Conservation (phyloP, 495 filamentous ascomycete genomes). For the Xylaria venustula region DNA sequence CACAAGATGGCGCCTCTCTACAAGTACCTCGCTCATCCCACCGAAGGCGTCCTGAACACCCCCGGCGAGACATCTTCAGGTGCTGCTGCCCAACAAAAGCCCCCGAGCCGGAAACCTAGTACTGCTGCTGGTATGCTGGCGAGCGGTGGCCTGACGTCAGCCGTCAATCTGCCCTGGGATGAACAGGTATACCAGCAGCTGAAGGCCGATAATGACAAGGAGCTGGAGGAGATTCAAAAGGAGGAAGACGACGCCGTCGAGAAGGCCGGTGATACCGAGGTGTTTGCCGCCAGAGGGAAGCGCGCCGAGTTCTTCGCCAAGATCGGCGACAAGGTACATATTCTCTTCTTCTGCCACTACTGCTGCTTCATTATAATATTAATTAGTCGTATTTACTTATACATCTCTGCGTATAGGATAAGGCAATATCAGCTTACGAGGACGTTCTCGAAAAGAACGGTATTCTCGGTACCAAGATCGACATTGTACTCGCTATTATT, state of each 20-base stretch:
- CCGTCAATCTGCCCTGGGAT: constrained; percentile 81
- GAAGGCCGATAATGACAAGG: constrained; percentile 82
- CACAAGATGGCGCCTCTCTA: constrained; percentile 98
- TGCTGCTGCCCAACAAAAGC: constrained; percentile 49
- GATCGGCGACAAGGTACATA: constrained; percentile 88
- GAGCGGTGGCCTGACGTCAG: constrained; percentile 54
- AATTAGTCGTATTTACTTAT: constrained; percentile 12
- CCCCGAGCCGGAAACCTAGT: constrained; percentile 54
- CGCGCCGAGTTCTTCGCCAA: constrained; percentile 92
- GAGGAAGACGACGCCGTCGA: constrained; percentile 93
- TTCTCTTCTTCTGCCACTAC: neutral
- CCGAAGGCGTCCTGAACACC: constrained; percentile 84
- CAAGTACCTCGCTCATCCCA: constrained; percentile 88
- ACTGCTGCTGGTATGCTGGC: constrained; percentile 70
- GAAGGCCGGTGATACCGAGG: constrained; percentile 93
- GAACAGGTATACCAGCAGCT: constrained; percentile 82
- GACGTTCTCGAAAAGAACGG: constrained; percentile 90
- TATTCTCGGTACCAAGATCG: constrained; percentile 93
- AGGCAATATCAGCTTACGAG: constrained; percentile 88
- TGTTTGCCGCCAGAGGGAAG: constrained; percentile 89
- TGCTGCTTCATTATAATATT: neutral
- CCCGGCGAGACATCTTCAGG: constrained; percentile 67
- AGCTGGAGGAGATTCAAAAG: constrained; percentile 88
- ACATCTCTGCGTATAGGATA: constrained; percentile 60
- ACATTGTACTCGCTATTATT: constrained; percentile 92